Base-by-base conservation (phyloP, 2,329 filamentous ascomycete genomes). In the Aspergillus felis region DNA sequence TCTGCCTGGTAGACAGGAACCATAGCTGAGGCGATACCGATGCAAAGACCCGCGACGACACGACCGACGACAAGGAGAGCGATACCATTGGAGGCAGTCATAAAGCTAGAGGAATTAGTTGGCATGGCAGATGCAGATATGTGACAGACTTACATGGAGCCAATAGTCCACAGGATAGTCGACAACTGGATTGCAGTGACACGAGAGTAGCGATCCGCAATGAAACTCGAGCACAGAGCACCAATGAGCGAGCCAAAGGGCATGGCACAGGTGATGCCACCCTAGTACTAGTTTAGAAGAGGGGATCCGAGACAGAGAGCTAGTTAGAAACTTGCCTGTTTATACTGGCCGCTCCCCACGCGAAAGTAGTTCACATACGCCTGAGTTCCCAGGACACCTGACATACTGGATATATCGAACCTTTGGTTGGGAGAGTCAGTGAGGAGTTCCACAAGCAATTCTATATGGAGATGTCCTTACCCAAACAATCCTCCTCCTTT, bases 1-100 rank as follows among this genome's bases (percentile, higher is more conserved):
- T 90, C 88, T 51, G 84, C 81, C 62, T 88, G 83, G 71, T 89
- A 90, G 24, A 89, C 83, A 0, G 86, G 86, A 1, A 90, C 87
- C 65, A 89, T 79, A 3, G 87, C 85, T 17, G 87, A 89, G 61
- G 84, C 84, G 63, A 92, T 89, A 58, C 89, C 89, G 51, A 91
- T 86, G 58, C 86, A 86, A 61, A 90, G 67, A 42, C 89, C 89
- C 57, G 88, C 86, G 68, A 92, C 83, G 59, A 87, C 76, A 61
- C 89, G 85, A 2, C 89, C 89, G 2, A 82, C 82, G 57, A 89
- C 84, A 12, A 92, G 80, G 86, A 91, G 90, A 28, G 77, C 80
- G 50, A 91, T 82, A 64, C 86, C 85, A 64, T 87, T 81, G 1
- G 87, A 71, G 1, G 85, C 84, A 52, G 81, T 82, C 67, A 85